Evolutionary conservation across 139 green algal species (phyloP).

Genomic region (Desmodesmus armatus): DNA sequence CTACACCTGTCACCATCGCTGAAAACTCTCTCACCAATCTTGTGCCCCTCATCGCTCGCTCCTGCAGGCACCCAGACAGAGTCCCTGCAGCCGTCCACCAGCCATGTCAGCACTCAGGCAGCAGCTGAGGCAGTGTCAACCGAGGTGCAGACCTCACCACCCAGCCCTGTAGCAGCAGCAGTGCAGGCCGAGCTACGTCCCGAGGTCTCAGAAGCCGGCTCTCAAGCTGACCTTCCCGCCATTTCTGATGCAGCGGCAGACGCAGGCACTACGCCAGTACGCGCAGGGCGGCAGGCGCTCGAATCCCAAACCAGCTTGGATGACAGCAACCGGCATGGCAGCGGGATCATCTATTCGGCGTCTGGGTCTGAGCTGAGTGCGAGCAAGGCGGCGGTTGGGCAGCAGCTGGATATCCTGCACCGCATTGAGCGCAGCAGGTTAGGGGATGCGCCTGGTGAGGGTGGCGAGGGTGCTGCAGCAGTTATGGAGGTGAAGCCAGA

Average conservation of each 20-base stretch:
- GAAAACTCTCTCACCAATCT: no score
- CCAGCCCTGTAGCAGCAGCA: neutral
- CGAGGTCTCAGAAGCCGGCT: neutral
- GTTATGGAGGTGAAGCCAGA: neutral
- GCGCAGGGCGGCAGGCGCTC: neutral
- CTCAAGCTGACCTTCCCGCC: neutral
- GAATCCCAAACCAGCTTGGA: no score
- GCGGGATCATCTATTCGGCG: neutral
- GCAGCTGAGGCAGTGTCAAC: neutral
- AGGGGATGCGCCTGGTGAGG: neutral
- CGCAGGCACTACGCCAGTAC: neutral
- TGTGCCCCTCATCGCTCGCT: no score
- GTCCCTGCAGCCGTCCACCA: neutral
- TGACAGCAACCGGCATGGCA: neutral
- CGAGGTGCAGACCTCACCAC: neutral
- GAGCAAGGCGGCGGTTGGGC: neutral
- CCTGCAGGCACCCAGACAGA: neutral
- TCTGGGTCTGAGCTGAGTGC: conserved; percentile 18
- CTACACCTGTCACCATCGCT: no score
- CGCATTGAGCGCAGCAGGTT: neutral
- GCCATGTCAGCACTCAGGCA: conserved; percentile 21
- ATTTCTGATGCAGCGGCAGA: neutral
- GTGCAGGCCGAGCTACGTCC: neutral
- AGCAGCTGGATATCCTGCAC: conserved; percentile 22
- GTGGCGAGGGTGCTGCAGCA: neutral